Base-by-base conservation (phyloP, 306 rosid species). In the Calophaca sinica region DNA sequence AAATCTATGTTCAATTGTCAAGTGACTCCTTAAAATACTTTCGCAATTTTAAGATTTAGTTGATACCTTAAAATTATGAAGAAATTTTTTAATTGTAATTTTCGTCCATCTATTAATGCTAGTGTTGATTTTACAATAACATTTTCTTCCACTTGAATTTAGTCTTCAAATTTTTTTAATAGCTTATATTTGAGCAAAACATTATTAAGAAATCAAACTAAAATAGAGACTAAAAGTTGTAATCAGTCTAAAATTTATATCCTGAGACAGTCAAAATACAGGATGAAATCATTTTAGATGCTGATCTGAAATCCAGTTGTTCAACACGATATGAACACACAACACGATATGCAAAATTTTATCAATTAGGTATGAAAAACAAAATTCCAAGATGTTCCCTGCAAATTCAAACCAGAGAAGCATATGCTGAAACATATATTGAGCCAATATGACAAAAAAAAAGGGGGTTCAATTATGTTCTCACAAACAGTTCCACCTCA, bases 201-300 rank as follows among this genome's bases (percentile, higher is more conserved):
- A 32, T 1, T 5, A 11, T 32, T 10, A 10, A 29, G 39, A 58
- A 0, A 58, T 11, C 63, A 58, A 31, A 58, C 31, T 41, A 58
- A 57, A 57, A 9, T 33, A 29, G 3, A 59, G 64, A 11, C 20
- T 5, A 8, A 38, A 59, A 59, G 36, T 29, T 32, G 26, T 32
- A 59, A 2, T 35, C 20, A 32, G 9, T 59, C 8, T 4, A n/a
- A 28, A 26, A 54, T 10, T 53, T 36, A 33, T 15, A 50, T 35
- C 33, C 3, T 54, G 12, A 15, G 61, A 54, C 61, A 54, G 0
- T 33, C 33, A 15, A 51, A 12, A 48, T 8, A 14, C 32, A 41
- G 26, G 62, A 57, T 42, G 10, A 71, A 32, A 55, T 13, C 9
- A 70, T 54, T 71, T 54, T 9, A 69, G 9, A 69, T 51, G 20